A percentile compares a stretch with the other conserved stretches of the same genome.
Conservation (phyloP, 345 rosid species). For the Citrus maxima region DNA sequence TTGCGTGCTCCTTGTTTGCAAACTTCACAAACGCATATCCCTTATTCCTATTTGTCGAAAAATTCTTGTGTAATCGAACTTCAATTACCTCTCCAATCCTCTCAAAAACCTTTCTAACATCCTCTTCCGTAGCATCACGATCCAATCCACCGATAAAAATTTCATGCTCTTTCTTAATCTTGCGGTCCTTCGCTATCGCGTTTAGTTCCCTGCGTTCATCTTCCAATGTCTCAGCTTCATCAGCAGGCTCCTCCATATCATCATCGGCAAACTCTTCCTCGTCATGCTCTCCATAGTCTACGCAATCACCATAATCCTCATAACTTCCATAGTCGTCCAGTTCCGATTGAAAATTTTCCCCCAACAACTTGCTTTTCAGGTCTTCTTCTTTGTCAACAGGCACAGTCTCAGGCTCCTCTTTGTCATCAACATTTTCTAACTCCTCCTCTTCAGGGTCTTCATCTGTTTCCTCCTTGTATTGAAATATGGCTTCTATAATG, state of each 20-base stretch:
- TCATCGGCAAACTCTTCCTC: constrained; percentile 44
- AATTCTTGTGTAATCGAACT: constrained; percentile 47
- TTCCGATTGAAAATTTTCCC: constrained; percentile 23
- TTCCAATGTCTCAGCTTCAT: constrained; percentile 39
- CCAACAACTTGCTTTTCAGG: constrained; percentile 12
- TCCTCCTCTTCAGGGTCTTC: constrained; percentile 12
- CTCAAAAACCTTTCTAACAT: constrained; percentile 53
- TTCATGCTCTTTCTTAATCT: constrained; percentile 56
- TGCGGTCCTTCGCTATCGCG: constrained; percentile 44
- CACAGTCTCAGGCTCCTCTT: constrained; percentile 16
- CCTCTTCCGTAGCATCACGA: constrained; percentile 56
- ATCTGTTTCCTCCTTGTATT: neutral
- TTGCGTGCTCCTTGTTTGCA: constrained; percentile 51
- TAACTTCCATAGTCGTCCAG: constrained; percentile 34
- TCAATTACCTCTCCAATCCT: constrained; percentile 56
- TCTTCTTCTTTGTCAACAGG: constrained; percentile 14
- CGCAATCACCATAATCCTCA: constrained; percentile 56
- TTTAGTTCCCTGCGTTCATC: constrained; percentile 49
- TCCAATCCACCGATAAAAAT: constrained; percentile 63
- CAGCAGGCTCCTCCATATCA: constrained; percentile 43
- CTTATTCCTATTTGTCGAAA: constrained; percentile 43
- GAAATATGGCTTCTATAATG: neutral
- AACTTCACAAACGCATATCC: constrained; percentile 70
- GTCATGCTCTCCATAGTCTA: constrained; percentile 52
- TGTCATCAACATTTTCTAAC: constrained; percentile 1